Evolutionary conservation across 164 flowering plant species (phyloP), one percentile per base, ranked within the genome.

Genomic region (Paratinospora sagittata): DNA sequence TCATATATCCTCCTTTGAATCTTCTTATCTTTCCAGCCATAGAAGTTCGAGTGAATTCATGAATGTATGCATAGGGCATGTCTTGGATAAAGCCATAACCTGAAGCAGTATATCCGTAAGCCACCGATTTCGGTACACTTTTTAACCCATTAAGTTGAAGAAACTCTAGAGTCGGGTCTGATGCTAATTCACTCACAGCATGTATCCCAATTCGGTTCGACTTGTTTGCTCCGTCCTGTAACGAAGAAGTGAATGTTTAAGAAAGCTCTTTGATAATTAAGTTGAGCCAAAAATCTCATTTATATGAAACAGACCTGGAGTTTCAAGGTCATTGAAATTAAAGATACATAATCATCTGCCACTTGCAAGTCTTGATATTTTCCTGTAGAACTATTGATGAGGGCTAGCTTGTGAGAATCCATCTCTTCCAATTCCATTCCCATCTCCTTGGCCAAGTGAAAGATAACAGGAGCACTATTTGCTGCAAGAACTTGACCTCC

Each of bases 401-500:
- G 78, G 2, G 91, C 89, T n/a, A 90, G 80, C 73, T 89, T 90
- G 77, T 90, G 93, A 2, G 87, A 75, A 76, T 86, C 89, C 88
- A 89, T 76, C 73, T 89, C 93, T 74, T 81, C 96, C 4, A 87
- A 69, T 74, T 87, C 87, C 10, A 79, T 77, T 4, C 84, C 89
- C 2, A 77, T 70, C 73, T 89, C 93, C 73, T 87, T 89, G 27
- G 93, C 96, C 74, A 89, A 73, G 79, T 86, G 85, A 79, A 85
- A 89, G 67, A 90, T 75, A 55, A 80, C 78, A 11, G 97, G 97
- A 7, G 92, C 89, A 78, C 93, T 89, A 74, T 85, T 90, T 45
- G 88, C 89, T 69, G 93, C 96, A 72, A 89, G 88, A 65, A 89
- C 96, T 79, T 89, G 96, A 57, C 96, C 96, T 26, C 96, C 96